These are phyloP conservation scores for Vigna unguiculata DNA, from an alignment of 306 rosid genomes.

Conservation along the genomic window DNA sequence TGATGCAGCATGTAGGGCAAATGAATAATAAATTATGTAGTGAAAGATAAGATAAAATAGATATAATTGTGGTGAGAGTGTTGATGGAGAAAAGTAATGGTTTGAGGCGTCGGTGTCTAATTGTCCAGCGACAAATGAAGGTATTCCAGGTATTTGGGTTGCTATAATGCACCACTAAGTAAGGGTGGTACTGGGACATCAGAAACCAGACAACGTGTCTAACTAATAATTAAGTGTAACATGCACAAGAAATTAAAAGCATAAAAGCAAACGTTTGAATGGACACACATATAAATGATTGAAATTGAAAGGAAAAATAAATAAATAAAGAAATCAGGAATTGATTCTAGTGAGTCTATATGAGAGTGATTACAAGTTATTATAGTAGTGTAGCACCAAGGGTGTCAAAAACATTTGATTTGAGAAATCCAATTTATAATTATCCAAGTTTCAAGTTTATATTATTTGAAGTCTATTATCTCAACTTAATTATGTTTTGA, in stretches of 20 bases:
- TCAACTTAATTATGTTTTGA: too few species aligned
- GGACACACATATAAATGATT: too few species aligned
- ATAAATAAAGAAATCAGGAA: too few species aligned
- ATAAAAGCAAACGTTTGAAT: too few species aligned
- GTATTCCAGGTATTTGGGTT: not conserved
- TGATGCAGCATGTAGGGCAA: not conserved
- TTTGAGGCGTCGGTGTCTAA: constrained; percentile 41
- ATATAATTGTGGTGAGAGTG: constrained; percentile 28
- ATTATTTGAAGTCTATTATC: too few species aligned
- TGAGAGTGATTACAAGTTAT: too few species aligned
- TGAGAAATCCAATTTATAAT: too few species aligned
- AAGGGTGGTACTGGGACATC: constrained; percentile 15
- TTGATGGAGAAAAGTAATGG: constrained; percentile 17
- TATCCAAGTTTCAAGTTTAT: too few species aligned
- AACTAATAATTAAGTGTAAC: constrained; percentile 34
- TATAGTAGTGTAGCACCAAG: too few species aligned
- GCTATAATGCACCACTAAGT: not conserved
- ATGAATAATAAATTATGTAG: constrained; percentile 11
- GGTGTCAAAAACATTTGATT: too few species aligned
- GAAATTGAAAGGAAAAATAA: not conserved
- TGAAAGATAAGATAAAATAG: constrained; percentile 26
- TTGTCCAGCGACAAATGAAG: constrained; percentile 33
- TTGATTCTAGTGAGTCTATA: too few species aligned
- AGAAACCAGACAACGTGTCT: constrained; percentile 33
- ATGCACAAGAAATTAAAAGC: not conserved